Evolutionary conservation across 495 filamentous ascomycete genomes (phyloP), one percentile per base, ranked within the genome.

Genomic region (Neurospora sp.): DNA sequence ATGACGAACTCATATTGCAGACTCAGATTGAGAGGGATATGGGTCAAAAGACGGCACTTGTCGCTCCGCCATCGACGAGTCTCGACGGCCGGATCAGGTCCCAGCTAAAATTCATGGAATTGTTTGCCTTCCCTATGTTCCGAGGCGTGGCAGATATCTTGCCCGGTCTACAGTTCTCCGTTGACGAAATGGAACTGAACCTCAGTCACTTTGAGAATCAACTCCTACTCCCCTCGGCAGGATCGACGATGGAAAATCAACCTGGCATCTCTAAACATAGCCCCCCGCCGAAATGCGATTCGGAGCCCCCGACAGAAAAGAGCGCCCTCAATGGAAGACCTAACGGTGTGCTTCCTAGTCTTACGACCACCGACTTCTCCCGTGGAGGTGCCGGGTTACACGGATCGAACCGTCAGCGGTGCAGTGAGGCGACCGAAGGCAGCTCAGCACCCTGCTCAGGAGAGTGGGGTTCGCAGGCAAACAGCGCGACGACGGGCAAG

Each of bases 61-160:
- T 96, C 76, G 91, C 93, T 2, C 90, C 91, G 12, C 95, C 96
- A 9, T 92, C 93, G 75, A 88, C 92, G 69, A 94, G 95, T 71
- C 91, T 93, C 71, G 76, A 94, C 10, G 94, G 94, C 54, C 87
- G 98, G n/a, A 91, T 90, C 70, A 90, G 91, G 40, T 91, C 93
- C 14, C 96, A 99, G 82, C 92, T 97, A 76, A 90, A 92, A 39
- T 99, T 99, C 83, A 97, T 99, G 92, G 96, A 92, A 72, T 87
- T 97, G 73, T 98, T 98, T 79, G 96, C 95, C 27, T 87, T 92
- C 42, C 96, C 96, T 0, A 87, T 99, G 0, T 99, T 99, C 78
- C 90, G 94, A 74, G 91, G 89, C 31, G 89, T 97, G 20, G 89
- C 92, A 37, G 90, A 96, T 71, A 88, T 98, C 48, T 82, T 98